A percentile compares a stretch with the other conserved stretches of the same genome.
These are phyloP conservation scores for Jatropha podagrica DNA, from an alignment of 441 rosid genomes.

Conservation along the genomic window DNA sequence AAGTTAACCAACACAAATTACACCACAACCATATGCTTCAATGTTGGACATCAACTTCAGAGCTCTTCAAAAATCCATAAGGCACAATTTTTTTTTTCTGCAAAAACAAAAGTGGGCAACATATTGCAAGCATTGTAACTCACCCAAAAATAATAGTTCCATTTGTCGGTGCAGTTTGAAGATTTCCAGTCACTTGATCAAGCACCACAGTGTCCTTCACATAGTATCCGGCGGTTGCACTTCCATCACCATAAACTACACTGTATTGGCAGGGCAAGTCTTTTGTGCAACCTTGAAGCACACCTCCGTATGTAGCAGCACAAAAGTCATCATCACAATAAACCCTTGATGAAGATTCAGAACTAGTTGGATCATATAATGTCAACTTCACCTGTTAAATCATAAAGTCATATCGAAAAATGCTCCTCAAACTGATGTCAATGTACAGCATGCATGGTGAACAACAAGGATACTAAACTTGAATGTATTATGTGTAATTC, in stretches of 20 bases:
- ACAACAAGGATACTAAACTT: neutral
- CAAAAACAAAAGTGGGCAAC: neutral
- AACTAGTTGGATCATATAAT: slow-evolving; percentile 54
- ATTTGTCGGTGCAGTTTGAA: slow-evolving; percentile 50
- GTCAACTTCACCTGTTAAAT: slow-evolving; percentile 53
- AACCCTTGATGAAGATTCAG: slow-evolving; percentile 50
- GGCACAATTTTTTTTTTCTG: neutral
- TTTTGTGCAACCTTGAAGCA: slow-evolving; percentile 61
- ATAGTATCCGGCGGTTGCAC: slow-evolving; percentile 75
- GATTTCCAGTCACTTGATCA: slow-evolving; percentile 54
- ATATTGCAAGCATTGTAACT: slow-evolving; percentile 26
- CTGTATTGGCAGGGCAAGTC: slow-evolving; percentile 54
- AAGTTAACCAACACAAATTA: neutral
- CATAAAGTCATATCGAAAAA: neutral
- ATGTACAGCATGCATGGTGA: neutral
- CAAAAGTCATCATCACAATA: slow-evolving; percentile 65
- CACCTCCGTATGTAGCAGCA: slow-evolving; percentile 45
- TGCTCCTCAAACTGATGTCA: neutral
- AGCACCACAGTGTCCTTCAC: slow-evolving; percentile 62
- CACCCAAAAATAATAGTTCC: slow-evolving; percentile 80
- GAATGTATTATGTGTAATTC: too few species aligned
- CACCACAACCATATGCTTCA: neutral
- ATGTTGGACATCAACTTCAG: slow-evolving; percentile 2
- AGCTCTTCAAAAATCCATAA: neutral
- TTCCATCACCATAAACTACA: slow-evolving; percentile 83